Evolutionary conservation across 345 rosid species (phyloP).

Genomic region (Acer negundo): DNA sequence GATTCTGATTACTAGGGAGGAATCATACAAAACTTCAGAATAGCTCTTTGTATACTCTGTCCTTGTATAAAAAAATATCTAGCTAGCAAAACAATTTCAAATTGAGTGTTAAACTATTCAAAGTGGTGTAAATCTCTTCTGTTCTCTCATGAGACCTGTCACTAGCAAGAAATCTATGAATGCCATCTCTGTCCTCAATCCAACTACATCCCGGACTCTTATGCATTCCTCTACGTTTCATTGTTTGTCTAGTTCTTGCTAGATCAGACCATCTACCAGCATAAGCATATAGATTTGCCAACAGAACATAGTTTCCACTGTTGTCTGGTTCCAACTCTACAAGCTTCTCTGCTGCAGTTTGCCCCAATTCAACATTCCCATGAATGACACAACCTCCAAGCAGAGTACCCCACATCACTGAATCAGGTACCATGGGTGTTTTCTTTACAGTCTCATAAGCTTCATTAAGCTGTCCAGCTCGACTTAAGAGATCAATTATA

Average conservation of each 20-base stretch:
- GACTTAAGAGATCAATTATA: slow-evolving; percentile 58
- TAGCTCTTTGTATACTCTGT: background rate
- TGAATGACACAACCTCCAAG: slow-evolving; percentile 49
- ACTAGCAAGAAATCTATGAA: slow-evolving; percentile 48
- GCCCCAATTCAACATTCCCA: slow-evolving; percentile 48
- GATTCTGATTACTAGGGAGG: background rate
- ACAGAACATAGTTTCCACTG: slow-evolving; percentile 41
- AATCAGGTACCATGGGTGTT: slow-evolving; percentile 50
- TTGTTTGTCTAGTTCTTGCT: slow-evolving; percentile 34
- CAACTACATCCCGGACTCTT: slow-evolving; percentile 66
- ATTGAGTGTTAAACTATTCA: slow-evolving; percentile 41
- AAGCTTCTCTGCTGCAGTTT: slow-evolving; percentile 46
- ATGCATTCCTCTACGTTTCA: slow-evolving; percentile 42
- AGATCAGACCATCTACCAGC: slow-evolving; percentile 54
- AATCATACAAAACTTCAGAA: background rate
- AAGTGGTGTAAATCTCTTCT: slow-evolving; percentile 39
- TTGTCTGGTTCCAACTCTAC: slow-evolving; percentile 47
- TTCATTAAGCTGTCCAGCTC: slow-evolving; percentile 44
- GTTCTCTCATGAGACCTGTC: slow-evolving; percentile 48
- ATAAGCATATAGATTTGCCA: slow-evolving; percentile 59
- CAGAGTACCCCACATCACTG: slow-evolving; percentile 55
- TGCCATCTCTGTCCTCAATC: slow-evolving; percentile 39
- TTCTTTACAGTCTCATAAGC: slow-evolving; percentile 45
- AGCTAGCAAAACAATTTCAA: slow-evolving; percentile 6
- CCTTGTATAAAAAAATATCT: background rate